Evolutionary conservation across 352 stramenopile species (phyloP), one percentile per base, ranked within the genome.

Genomic region (Globisporangium iwayamae): DNA sequence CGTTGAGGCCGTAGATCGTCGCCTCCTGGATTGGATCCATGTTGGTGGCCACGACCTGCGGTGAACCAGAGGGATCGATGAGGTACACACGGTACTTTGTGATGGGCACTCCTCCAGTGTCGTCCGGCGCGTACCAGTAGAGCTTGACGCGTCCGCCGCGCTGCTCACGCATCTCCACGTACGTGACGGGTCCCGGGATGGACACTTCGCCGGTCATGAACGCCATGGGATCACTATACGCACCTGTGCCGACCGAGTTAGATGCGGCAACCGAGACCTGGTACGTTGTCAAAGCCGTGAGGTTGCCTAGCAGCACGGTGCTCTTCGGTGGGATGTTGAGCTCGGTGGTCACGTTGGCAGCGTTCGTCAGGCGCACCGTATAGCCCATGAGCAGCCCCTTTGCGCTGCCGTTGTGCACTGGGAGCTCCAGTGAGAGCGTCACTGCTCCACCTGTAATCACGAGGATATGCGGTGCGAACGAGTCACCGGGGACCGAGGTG

Each of bases 31-130:
- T 48, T 16, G 62, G 43, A 1, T 72, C 20, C 14, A 53, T 55
- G 38, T 67, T 76, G 25, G 65, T 67, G 14, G 22, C 20, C 7
- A 53, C 53, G 16, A 80, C 34, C 41, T 77, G 58, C 13, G n/a
- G 63, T 11, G 63, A 11, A 0, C 56, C 72, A 1, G 56, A 13
- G 1, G 34, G 22, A 20, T 66, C 57, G 16, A 76, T 45, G 1
- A 65, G 53, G 38, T 85, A 82, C 28, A 91, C 54, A 8, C 79
- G 76, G 51, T 90, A 91, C 6, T 89, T 89, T 5, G 58, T 80
- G 28, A 91, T 79, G 2, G 69, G 51, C 14, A 88, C 62, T 4
- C 83, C 83, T 0, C 83, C 83, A 0, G 75, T 76, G 34, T 91
- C 83, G 3, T 74, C 59, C 7, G 83, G 83, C 20, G 58, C 28